These are phyloP conservation scores for Panus rudis DNA, from an alignment of 768 basidiomycete genomes.

Conservation along the genomic window DNA sequence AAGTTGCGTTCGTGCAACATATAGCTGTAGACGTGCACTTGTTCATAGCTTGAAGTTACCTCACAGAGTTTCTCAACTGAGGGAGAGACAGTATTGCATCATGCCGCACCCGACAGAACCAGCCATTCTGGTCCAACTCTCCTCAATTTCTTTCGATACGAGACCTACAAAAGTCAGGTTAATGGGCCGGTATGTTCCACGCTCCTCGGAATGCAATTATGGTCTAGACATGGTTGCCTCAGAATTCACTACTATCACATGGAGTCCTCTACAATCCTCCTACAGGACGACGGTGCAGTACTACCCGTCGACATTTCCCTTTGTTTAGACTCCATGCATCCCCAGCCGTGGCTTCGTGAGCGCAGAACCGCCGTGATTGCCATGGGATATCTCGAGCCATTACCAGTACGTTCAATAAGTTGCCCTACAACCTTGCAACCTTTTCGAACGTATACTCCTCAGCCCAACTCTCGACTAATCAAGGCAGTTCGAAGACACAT, in stretches of 20 bases:
- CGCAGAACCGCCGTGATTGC: conserved; percentile 43
- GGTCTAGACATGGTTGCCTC: no score
- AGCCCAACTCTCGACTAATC: conserved; percentile 4
- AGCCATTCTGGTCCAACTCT: no score
- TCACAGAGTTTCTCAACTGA: no score
- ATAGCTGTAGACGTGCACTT: no score
- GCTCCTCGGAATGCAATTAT: no score
- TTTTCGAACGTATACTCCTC: conserved; percentile 5
- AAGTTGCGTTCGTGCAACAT: no score
- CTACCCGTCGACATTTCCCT: conserved; percentile 53
- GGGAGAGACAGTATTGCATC: no score
- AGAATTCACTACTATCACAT: conserved; percentile 57
- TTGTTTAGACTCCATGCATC: conserved; percentile 32
- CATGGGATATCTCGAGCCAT: conserved; percentile 51
- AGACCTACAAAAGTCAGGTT: no score
- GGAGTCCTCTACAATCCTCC: conserved; percentile 35
- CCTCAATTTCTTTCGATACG: no score
- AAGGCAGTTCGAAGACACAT: conserved; percentile 23
- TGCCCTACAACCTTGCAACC: background rate
- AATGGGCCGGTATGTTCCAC: no score
- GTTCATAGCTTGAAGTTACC: no score
- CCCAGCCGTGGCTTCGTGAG: conserved; percentile 44
- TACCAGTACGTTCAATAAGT: conserved; percentile 30
- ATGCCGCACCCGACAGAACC: no score
- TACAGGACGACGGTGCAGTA: conserved; percentile 44